These are phyloP conservation scores for Chamaenerion angustifolium DNA, from an alignment of 345 rosid genomes.

Conservation along the genomic window DNA sequence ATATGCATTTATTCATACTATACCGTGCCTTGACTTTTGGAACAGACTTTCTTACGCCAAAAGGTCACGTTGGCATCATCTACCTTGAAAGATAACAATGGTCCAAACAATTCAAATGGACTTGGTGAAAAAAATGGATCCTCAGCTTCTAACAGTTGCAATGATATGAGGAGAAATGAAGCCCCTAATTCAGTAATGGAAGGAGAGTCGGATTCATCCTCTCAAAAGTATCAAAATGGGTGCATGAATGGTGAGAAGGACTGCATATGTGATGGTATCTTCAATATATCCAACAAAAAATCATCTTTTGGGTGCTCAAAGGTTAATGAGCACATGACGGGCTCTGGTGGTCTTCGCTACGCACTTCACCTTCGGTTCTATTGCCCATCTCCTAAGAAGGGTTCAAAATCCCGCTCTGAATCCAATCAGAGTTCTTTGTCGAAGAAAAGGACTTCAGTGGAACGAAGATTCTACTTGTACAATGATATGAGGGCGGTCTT, in stretches of 20 bases:
- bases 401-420: constrained; percentile 19
- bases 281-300: constrained; percentile 13
- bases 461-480: constrained; percentile 67
- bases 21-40: constrained; percentile 10
- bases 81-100: constrained; percentile 8
- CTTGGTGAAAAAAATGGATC: too few species aligned
- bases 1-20: not conserved
- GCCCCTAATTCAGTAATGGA: not conserved
- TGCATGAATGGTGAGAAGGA: constrained; percentile 13
- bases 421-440: not conserved
- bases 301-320: constrained; percentile 26
- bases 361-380: constrained; percentile 84
- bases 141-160: too few species aligned
- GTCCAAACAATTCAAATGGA: too few species aligned
- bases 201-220: constrained; percentile 4
- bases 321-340: constrained; percentile 31
- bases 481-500: constrained; percentile 79
- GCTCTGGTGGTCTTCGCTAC: constrained; percentile 69
- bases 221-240: constrained; percentile 11
- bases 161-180: not conserved
- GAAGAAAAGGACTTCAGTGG: constrained; percentile 22
- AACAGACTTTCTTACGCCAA: constrained; percentile 83
- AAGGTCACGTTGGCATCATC: constrained; percentile 67
- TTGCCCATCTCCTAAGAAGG: constrained; percentile 52
- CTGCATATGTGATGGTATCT: constrained; percentile 9